Evolutionary conservation across 495 filamentous ascomycete genomes (phyloP).

Genomic region (Cercophora samala): DNA sequence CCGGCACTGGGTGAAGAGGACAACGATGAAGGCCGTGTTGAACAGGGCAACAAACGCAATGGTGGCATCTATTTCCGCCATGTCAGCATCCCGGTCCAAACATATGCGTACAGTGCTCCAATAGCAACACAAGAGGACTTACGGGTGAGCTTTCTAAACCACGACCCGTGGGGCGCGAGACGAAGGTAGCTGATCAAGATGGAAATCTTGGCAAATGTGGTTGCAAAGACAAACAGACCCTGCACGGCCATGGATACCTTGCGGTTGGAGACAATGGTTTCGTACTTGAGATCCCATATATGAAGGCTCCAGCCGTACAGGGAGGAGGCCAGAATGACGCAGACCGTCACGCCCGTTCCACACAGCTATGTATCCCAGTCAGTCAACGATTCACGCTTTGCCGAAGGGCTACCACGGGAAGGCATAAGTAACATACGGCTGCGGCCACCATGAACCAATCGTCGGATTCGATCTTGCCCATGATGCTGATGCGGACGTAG

Average conservation of each 20-base stretch:
- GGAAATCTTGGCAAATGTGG: slow-evolving; percentile 44
- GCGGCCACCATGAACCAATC: slow-evolving; percentile 34
- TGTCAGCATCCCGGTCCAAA: slow-evolving; percentile 15
- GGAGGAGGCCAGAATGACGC: slow-evolving; percentile 26
- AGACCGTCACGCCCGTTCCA: slow-evolving; percentile 24
- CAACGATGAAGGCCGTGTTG: slow-evolving; percentile 27
- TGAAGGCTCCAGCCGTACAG: slow-evolving; percentile 31
- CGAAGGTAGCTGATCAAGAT: slow-evolving; percentile 52
- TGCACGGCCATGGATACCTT: slow-evolving; percentile 33
- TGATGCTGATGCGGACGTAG: slow-evolving; percentile 22
- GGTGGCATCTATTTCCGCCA: slow-evolving; percentile 1
- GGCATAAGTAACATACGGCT: slow-evolving; percentile 17
- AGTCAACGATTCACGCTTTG: not conserved
- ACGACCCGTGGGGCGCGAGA: slow-evolving; percentile 39
- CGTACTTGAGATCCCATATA: slow-evolving; percentile 25
- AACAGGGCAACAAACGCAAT: slow-evolving; percentile 26
- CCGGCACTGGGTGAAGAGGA: slow-evolving; percentile 38
- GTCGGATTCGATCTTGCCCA: slow-evolving; percentile 25
- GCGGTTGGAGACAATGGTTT: slow-evolving; percentile 18
- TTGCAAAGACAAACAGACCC: slow-evolving; percentile 27
- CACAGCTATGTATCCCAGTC: slow-evolving; percentile 18
- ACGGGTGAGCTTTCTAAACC: slow-evolving; percentile 39
- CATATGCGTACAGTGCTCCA: too few relatives aligned
- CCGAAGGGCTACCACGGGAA: not conserved
- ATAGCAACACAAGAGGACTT: not conserved